Evolutionary conservation across 495 filamentous ascomycete species (phyloP).

Genomic region (Podospora pseudocomata): DNA sequence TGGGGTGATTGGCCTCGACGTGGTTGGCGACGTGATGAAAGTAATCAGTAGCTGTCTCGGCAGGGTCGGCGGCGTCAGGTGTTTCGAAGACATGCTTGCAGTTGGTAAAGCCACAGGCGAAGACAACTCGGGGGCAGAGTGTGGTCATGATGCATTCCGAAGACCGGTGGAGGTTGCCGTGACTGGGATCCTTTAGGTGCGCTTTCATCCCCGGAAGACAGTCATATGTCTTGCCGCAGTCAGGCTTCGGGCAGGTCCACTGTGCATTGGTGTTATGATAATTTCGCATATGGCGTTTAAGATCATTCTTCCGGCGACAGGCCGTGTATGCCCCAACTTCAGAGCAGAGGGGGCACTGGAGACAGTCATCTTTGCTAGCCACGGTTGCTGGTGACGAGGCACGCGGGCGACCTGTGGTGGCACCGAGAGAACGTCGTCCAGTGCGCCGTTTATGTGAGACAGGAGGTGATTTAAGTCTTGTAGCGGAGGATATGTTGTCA

Average conservation of each 20-base stretch:
- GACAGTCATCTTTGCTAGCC: constrained; percentile 19
- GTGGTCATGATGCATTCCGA: constrained; percentile 11
- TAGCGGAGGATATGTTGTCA: neutral
- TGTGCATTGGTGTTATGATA: constrained; percentile 26
- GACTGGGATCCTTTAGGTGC: constrained; percentile 23
- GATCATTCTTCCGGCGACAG: constrained; percentile 23
- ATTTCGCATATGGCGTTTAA: constrained; percentile 28
- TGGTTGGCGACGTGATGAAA: constrained; percentile 30
- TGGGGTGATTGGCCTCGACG: constrained; percentile 19
- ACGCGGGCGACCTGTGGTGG: neutral
- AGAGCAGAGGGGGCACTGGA: constrained; percentile 27
- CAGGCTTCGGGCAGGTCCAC: constrained; percentile 24
- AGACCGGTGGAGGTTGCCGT: constrained; percentile 16
- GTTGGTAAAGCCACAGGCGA: constrained; percentile 30
- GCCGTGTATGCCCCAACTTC: constrained; percentile 20
- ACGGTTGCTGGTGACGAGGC: constrained; percentile 12
- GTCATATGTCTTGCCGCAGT: constrained; percentile 26
- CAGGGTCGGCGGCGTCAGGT: constrained; percentile 15
- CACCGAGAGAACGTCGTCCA: neutral
- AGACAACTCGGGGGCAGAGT: constrained; percentile 26
- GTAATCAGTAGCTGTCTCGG: constrained; percentile 20
- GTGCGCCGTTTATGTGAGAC: neutral
- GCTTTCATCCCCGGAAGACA: constrained; percentile 25
- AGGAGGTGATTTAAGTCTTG: neutral
- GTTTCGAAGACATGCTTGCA: constrained; percentile 28